Evolutionary conservation across 495 filamentous ascomycete genomes (phyloP).

Genomic region (Rostrohypoxylon terebratum): DNA sequence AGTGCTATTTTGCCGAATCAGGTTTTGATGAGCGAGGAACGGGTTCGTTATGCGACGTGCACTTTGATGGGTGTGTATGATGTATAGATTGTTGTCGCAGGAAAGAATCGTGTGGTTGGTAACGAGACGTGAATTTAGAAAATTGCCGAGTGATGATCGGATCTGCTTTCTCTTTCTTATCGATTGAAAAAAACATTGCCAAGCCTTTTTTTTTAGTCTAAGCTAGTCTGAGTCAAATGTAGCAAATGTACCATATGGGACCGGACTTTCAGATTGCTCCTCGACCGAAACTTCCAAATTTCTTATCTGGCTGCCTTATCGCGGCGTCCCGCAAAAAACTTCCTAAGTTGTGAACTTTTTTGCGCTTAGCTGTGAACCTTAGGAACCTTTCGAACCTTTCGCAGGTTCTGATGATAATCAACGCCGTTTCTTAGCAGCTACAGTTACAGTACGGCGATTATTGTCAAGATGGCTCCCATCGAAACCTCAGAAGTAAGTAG

Average conservation of each 20-base stretch:
- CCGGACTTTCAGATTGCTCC: background rate
- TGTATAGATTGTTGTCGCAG: background rate
- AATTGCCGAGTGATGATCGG: constrained; percentile 19
- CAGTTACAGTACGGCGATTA: too few relatives aligned
- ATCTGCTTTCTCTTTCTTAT: background rate
- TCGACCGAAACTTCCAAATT: constrained; percentile 5
- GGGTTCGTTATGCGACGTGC: background rate
- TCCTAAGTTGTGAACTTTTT: constrained; percentile 45
- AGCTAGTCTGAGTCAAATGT: background rate
- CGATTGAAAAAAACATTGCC: constrained; percentile 10
- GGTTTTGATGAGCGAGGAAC: background rate
- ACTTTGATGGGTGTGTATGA: background rate
- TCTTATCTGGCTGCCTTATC: constrained; percentile 11
- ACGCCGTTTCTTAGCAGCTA: constrained; percentile 1
- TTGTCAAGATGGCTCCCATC: constrained; percentile 39
- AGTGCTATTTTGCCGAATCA: background rate
- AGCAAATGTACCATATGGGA: background rate
- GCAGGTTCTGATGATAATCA: constrained; percentile 13
- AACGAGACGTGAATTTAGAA: constrained; percentile 14
- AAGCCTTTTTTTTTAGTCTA: background rate
- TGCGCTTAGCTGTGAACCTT: constrained; percentile 13
- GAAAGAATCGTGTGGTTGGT: constrained; percentile 5
- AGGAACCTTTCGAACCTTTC: background rate
- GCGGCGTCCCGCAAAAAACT: constrained; percentile 39
- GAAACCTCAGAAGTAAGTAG: constrained; percentile 32